phyloP scores from a whole-genome alignment of 1,284 basidiomycete species.

The Irpex rosettiformis region DNA sequence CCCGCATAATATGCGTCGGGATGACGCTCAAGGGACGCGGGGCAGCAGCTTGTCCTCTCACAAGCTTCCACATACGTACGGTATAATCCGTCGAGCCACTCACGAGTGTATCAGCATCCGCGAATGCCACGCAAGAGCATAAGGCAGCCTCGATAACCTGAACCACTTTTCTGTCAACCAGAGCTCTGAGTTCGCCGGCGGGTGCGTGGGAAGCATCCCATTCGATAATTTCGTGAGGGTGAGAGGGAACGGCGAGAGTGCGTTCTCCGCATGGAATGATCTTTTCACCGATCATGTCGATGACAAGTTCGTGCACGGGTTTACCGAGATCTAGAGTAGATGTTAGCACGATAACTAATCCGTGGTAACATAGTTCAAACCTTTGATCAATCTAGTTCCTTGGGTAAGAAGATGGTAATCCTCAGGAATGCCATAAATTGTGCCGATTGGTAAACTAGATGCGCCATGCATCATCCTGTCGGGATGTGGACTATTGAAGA shows the following conservation, averaged over 20 bases:
- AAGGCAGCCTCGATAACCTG: conserved; percentile 74
- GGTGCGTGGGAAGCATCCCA: conserved; percentile 46
- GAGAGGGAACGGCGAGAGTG: conserved; percentile 54
- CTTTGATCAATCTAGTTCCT: conserved; percentile 54
- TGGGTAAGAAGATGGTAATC: conserved; percentile 64
- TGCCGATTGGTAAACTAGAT: conserved; percentile 65
- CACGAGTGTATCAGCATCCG: conserved; percentile 65
- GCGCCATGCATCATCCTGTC: conserved; percentile 68
- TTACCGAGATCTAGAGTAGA: conserved; percentile 45
- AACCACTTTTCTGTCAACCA: conserved; percentile 63
- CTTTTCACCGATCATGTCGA: conserved; percentile 56
- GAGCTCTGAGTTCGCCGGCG: conserved; percentile 54
- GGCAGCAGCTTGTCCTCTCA: conserved; percentile 26
- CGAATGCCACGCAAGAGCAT: conserved; percentile 75
- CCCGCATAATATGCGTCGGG: conserved; percentile 73
- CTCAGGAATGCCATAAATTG: conserved; percentile 77
- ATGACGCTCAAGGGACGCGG: conserved; percentile 32
- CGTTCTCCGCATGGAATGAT: conserved; percentile 65
- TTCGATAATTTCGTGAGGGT: conserved; percentile 65
- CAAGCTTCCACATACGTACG: conserved; percentile 75
- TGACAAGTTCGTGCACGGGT: conserved; percentile 47
- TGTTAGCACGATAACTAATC: conserved; percentile 19
- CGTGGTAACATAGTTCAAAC: conserved; percentile 30
- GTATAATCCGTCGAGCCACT: conserved; percentile 78
- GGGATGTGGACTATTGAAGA: conserved; percentile 87